These are phyloP conservation scores for Leishmania tarentolae DNA, from an alignment of 208 protist species.

Conservation along the genomic window DNA sequence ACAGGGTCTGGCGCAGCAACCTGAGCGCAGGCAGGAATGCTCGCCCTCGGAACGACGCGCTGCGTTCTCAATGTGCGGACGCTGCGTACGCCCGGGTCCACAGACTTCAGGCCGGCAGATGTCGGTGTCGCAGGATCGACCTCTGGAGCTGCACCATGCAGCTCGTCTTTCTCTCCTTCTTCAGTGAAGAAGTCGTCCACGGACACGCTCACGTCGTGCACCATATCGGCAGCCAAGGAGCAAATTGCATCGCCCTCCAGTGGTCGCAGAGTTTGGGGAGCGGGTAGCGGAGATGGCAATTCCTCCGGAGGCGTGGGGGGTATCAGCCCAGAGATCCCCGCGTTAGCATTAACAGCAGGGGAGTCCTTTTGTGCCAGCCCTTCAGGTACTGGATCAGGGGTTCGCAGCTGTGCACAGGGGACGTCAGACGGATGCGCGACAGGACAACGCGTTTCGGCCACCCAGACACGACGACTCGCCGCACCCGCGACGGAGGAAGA, in stretches of 20 bases:
- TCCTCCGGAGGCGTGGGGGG: background rate
- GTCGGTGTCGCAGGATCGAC: background rate
- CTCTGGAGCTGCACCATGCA: background rate
- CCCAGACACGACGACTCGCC: background rate
- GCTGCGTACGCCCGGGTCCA: background rate
- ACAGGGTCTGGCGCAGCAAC: background rate
- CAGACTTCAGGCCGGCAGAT: background rate
- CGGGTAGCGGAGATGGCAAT: background rate
- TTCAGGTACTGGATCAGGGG: background rate
- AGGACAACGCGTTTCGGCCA: background rate
- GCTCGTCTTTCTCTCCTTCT: background rate
- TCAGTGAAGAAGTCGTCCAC: conserved; percentile 26
- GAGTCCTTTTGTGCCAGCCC: background rate
- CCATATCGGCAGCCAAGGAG: conserved; percentile 14
- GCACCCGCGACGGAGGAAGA: background rate
- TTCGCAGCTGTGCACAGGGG: background rate
- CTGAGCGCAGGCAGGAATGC: background rate
- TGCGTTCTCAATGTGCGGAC: conserved; percentile 18
- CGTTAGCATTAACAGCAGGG: background rate
- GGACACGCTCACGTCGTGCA: conserved; percentile 15
- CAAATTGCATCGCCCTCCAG: conserved; percentile 11
- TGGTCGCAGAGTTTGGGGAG: background rate
- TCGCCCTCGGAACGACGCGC: conserved; percentile 13
- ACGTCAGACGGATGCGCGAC: background rate
- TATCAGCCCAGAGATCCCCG: background rate